These are phyloP conservation scores for Drechmeria coniospora DNA, from an alignment of 2,329 filamentous ascomycete species.

Conservation along the genomic window DNA sequence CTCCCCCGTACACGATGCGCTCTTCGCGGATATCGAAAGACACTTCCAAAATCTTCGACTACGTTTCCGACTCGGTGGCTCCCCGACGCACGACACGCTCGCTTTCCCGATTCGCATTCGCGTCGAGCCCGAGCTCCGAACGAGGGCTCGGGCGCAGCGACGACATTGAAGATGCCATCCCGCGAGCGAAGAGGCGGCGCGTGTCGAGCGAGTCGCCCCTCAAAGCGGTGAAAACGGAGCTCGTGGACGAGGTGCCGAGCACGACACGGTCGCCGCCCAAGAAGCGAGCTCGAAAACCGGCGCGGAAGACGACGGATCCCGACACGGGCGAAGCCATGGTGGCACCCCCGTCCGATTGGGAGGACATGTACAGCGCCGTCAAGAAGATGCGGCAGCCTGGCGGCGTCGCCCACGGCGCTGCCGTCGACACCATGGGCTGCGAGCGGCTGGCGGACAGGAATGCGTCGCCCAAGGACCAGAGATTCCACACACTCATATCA, in stretches of 20 bases:
- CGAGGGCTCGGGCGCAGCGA: conserved; percentile 6
- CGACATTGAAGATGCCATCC: conserved; percentile 44
- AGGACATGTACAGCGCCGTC: conserved; percentile 62
- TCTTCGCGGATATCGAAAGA: conserved; percentile 44
- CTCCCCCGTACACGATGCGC: conserved; percentile 24
- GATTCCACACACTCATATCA: conserved; percentile 75
- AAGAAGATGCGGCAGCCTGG: conserved; percentile 55
- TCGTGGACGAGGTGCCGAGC: conserved; percentile 11
- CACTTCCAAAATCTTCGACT: conserved; percentile 38
- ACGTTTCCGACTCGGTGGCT: conserved; percentile 10
- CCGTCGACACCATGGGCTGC: conserved; percentile 97
- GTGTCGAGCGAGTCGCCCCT: conserved; percentile 7
- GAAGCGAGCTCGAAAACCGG: conserved; percentile 28
- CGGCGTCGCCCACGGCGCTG: conserved; percentile 50
- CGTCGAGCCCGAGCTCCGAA: conserved; percentile 10
- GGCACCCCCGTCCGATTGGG: conserved; percentile 66
- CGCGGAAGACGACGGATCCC: conserved; percentile 25
- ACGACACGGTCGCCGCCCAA: conserved; percentile 11
- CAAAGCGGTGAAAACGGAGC: conserved; percentile 24
- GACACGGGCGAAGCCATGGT: conserved; percentile 23
- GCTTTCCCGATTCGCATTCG: conserved; percentile 31
- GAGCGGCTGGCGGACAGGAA: conserved; percentile 49
- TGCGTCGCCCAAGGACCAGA: conserved; percentile 38
- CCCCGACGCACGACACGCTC: conserved; percentile 33
- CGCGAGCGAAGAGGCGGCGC: conserved; percentile 16